Percentiles rank a stretch among this genome's conserved stretches.
Evolutionary conservation across 2,329 filamentous ascomycete genomes (phyloP).

Genomic region (Thielaviopsis punctulata): DNA sequence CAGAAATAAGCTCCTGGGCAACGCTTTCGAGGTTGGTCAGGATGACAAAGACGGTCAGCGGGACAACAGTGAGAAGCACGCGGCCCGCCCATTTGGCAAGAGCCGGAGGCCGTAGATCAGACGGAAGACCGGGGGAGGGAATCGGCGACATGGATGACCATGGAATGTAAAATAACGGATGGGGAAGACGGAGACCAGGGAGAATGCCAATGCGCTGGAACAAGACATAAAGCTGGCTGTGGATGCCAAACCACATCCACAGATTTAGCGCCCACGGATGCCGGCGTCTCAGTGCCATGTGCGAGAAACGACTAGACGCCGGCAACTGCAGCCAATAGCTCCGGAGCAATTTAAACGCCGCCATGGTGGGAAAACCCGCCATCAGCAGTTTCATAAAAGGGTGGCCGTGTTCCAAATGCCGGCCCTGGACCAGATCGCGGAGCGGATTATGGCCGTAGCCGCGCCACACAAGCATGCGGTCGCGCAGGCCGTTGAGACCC

Average conservation of each 20-base stretch:
- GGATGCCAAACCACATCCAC: slow-evolving; percentile 15
- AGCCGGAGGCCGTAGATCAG: slow-evolving; percentile 22
- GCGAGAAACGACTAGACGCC: not conserved
- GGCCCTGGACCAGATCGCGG: slow-evolving; percentile 21
- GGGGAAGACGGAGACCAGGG: slow-evolving; percentile 25
- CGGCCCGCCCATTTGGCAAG: slow-evolving; percentile 27
- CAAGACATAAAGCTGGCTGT: slow-evolving; percentile 34
- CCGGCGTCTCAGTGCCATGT: not conserved
- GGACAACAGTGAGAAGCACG: slow-evolving; percentile 26
- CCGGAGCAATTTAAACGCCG: slow-evolving; percentile 16
- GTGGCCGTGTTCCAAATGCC: slow-evolving; percentile 20
- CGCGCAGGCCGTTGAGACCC: slow-evolving; percentile 34
- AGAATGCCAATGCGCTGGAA: slow-evolving; percentile 34
- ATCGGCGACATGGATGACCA: slow-evolving; percentile 36
- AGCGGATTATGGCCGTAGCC: slow-evolving; percentile 31
- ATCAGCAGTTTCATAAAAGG: slow-evolving; percentile 20
- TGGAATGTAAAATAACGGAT: slow-evolving; percentile 33
- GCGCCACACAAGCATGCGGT: slow-evolving; percentile 32
- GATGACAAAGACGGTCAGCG: slow-evolving; percentile 30
- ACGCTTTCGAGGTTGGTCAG: slow-evolving; percentile 20
- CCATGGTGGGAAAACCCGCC: slow-evolving; percentile 24
- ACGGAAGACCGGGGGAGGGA: slow-evolving; percentile 25
- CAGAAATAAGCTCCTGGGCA: not conserved
- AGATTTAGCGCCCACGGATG: slow-evolving; percentile 5
- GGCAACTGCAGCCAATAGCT: slow-evolving; percentile 5